Evolutionary conservation across 495 filamentous ascomycete genomes (phyloP), one percentile per base, ranked within the genome.

Genomic region (Hyaloscypha bicolor): DNA sequence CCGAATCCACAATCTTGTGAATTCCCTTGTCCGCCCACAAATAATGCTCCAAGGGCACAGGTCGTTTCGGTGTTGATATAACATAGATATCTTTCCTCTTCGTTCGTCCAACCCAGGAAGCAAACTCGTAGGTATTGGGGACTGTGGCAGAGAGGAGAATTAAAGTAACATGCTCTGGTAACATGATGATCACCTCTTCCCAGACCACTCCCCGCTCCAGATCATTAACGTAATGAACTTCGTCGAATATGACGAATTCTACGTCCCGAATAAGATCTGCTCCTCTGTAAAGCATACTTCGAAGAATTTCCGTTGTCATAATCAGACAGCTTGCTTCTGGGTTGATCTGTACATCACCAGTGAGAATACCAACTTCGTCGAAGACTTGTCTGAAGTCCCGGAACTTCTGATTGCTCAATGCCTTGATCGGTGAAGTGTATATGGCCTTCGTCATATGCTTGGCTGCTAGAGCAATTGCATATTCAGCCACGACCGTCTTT

Each of bases 161-260:
- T 45, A 99, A 80, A 3, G 96, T 95, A 55, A 98, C 93, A 79
- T 98, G 95, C 72, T 94, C 93, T 4, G 95, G 95, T 57, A 98
- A 86, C 96, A 99, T 98, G 74, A 99, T 99, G 74, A 99, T 99
- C 67, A 99, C 95, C 76, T 99, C 95, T 78, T 99, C 95, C 95
- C 95, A 99, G 9, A 99, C 95, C 0, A 99, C 95, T 69, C 95
- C 95, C 75, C 95, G 86, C 80, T 99, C 95, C n/a, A 88, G 83
- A 73, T 99, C 95, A 72, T 99, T 99, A 56, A 99, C 95, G 76
- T 99, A 99, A 77, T 99, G 95, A 4, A 99, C 95, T 76, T 99
- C 95, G 73, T 99, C 95, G 71, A 99, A 99, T 63, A 99, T 97
- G 69, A 99, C 96, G 76, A 96, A 99, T 70, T 99, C 95, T 35